Percentiles rank a stretch among this genome's conserved stretches.
Conservation (phyloP, 352 stramenopile species). For the Phytopythium kandeliae region DNA sequence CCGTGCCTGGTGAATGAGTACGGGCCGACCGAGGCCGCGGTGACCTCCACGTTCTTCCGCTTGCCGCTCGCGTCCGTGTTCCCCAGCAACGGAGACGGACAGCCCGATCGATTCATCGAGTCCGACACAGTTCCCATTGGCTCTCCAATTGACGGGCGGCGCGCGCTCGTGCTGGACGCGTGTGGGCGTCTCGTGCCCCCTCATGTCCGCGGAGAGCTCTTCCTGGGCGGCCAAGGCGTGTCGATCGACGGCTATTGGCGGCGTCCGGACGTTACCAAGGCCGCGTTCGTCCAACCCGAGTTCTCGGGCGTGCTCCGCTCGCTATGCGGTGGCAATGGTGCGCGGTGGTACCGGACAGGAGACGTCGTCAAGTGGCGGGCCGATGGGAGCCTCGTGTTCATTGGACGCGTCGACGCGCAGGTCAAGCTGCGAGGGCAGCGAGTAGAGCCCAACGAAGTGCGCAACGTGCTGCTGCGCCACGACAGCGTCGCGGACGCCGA, state of each 20-base stretch:
- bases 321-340: background rate
- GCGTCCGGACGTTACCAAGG: constrained; percentile 16
- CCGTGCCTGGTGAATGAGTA: constrained; percentile 51
- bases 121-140: constrained; percentile 49
- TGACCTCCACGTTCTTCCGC: constrained; percentile 39
- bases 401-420: constrained; percentile 65
- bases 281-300: constrained; percentile 17
- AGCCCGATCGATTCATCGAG: background rate
- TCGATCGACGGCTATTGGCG: constrained; percentile 53
- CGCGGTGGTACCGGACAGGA: constrained; percentile 58
- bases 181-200: constrained; percentile 31
- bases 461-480: constrained; percentile 45
- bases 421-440: constrained; percentile 81
- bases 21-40: constrained; percentile 41
- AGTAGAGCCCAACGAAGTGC: constrained; percentile 78
- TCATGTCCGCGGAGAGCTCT: constrained; percentile 59
- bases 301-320: constrained; percentile 3
- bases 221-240: constrained; percentile 59
- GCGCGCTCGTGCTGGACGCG: constrained; percentile 42
- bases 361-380: constrained; percentile 61
- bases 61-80: constrained; percentile 6
- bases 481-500: constrained; percentile 32
- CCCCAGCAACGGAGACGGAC: background rate
- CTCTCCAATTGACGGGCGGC: constrained; percentile 39
- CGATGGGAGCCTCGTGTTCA: constrained; percentile 48